Base-by-base conservation (phyloP, 2,329 filamentous ascomycete genomes). In the Sporothrix inflata region DNA sequence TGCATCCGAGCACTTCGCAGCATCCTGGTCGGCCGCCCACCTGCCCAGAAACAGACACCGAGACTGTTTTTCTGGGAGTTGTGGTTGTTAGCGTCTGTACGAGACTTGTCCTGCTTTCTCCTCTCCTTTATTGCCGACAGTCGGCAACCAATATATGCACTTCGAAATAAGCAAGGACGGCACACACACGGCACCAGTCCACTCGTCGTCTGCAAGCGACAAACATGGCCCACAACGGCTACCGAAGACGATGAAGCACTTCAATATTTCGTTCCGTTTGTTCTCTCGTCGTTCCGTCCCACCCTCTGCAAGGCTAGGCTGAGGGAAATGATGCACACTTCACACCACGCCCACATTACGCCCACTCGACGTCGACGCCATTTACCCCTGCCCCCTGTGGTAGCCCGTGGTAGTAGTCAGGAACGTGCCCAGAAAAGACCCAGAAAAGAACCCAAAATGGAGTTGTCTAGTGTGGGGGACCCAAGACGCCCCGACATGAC, bases 251-350 rank as follows among this genome's bases (percentile, higher is more conserved):
- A 61, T 8, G 51, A 55, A 2, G 5, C 19, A 4, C 21, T 2
- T 21, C 24, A 55, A 55, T 30, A 55, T 34, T 55, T 55, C 4
- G 11, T 55, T 30, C 24, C 21, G n/a, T 27, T 21, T 34, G 30
- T 34, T 6, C 30, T 6, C 24, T 55, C 24, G 24, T 27, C 21
- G n/a, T 55, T 27, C 24, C 24, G 14, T 14, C 53, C 5, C 53
- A 53, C 53, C 30, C 30, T 34, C 47, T 51, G 14, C 57, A 61
- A 21, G 16, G n/a, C 57, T 21, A 61, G 57, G 57, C 30, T 61
- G 57, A 40, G 57, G 57, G 57, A 61, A 61, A 61, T 61, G 30
- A 61, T 61, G 57, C 57, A 61, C 57, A 61, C 57, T 40, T 40
- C 19, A 6, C 30, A 34, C 30, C 30, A 34, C 6, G 30, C 3